Evolutionary conservation across 129 eudicot genomes (phyloP).

Genomic region (Solidago caesia): DNA sequence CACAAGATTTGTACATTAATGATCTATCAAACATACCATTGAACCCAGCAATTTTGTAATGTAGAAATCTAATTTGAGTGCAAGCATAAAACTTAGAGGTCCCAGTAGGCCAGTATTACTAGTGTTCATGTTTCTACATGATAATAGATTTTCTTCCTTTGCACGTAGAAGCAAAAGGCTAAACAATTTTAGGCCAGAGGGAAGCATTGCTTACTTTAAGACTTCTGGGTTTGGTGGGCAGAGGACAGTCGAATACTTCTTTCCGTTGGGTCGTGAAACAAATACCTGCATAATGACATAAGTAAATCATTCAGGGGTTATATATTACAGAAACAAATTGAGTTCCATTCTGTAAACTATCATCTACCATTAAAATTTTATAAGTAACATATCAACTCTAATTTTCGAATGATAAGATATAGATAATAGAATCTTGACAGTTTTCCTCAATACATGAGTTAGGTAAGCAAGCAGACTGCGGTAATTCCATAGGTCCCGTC

Average conservation of each 20-base stretch:
- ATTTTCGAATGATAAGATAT: neutral
- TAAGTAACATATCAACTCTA: neutral
- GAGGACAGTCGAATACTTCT: constrained; percentile 71
- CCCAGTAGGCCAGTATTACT: neutral
- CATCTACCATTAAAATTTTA: neutral
- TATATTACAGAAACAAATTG: neutral
- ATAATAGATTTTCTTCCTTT: constrained; percentile 10
- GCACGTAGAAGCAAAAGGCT: neutral
- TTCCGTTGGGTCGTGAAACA: constrained; percentile 80
- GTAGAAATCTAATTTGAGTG: constrained; percentile 15
- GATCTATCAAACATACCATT: neutral
- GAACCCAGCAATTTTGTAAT: neutral
- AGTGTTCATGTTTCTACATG: neutral
- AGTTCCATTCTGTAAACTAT: neutral
- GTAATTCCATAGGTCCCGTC: neutral
- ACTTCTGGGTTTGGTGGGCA: constrained; percentile 61
- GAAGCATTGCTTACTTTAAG: constrained; percentile 45
- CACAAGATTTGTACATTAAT: constrained; percentile 3
- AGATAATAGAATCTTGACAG: neutral
- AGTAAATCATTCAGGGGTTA: neutral
- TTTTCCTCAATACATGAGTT: neutral
- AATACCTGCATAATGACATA: constrained; percentile 56
- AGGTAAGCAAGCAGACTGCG: neutral
- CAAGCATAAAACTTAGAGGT: neutral
- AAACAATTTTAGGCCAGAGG: neutral